Conservation (phyloP, 2,329 filamentous ascomycete species). For the Colletotrichum coccodes region DNA sequence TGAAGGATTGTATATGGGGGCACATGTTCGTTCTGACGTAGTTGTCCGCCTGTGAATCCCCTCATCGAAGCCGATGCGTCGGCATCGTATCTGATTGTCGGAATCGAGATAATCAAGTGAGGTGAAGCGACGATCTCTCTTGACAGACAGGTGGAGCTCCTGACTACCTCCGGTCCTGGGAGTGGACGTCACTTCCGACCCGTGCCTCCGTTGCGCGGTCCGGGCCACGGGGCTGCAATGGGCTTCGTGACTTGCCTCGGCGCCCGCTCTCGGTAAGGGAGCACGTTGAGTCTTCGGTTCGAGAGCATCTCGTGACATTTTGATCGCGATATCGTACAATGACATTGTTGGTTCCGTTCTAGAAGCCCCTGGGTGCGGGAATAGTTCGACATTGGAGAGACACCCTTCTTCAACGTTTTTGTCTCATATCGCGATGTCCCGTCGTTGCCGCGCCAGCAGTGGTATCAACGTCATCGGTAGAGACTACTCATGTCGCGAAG, state of each 20-base stretch:
- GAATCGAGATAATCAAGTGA: conserved; percentile 17
- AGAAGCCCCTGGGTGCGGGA: background rate
- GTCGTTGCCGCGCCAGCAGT: conserved; percentile 3
- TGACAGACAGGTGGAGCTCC: conserved; percentile 9
- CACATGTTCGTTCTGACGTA: conserved; percentile 30
- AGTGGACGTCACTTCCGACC: conserved; percentile 26
- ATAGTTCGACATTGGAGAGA: background rate
- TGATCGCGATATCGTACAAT: background rate
- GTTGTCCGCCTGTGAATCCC: conserved; percentile 1
- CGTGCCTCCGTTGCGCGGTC: conserved; percentile 20
- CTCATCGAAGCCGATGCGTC: conserved; percentile 17
- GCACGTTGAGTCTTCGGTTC: background rate
- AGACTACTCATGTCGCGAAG: background rate
- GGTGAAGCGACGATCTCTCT: background rate
- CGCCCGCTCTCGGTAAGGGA: background rate
- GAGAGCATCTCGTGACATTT: background rate
- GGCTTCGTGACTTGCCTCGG: conserved; percentile 20
- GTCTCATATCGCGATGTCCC: background rate
- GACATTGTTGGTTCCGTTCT: background rate
- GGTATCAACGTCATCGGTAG: background rate
- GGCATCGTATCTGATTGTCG: conserved; percentile 10
- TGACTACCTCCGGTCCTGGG: conserved; percentile 13
- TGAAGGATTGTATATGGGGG: background rate
- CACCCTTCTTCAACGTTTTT: background rate
- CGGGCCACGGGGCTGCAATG: conserved; percentile 17